Conservation (phyloP, 352 stramenopile species). For the Phytophthora hybrid region DNA sequence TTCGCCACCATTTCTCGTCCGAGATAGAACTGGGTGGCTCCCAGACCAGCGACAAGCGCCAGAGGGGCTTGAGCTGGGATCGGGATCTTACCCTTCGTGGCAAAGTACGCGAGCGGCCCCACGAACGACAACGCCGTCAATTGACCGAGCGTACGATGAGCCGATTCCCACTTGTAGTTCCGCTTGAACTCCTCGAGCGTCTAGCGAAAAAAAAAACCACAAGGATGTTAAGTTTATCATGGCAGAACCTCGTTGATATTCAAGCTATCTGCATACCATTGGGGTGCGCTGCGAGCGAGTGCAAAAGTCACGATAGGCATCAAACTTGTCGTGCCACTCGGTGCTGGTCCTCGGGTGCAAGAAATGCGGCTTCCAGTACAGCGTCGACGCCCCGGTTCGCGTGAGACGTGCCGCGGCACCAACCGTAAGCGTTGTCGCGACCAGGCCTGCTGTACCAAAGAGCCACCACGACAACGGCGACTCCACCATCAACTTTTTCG, state of each 20-base stretch:
- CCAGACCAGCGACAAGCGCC: conserved; percentile 46
- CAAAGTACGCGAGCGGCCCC: conserved; percentile 93
- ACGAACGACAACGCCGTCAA: conserved; percentile 92
- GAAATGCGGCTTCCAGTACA: conserved; percentile 95
- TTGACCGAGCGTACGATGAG: conserved; percentile 95
- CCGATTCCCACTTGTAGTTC: conserved; percentile 93
- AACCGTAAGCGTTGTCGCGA: conserved; percentile 96
- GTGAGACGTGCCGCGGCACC: conserved; percentile 96
- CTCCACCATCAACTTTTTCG: conserved; percentile 47
- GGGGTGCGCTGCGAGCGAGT: conserved; percentile 92
- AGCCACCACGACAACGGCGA: conserved; percentile 92
- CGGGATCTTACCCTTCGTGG: conserved; percentile 73
- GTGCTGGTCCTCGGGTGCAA: conserved; percentile 78
- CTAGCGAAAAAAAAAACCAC: conserved; percentile 39
- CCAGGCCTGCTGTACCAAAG: conserved; percentile 89
- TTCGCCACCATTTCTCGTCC: conserved; percentile 60
- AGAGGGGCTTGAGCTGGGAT: conserved; percentile 57
- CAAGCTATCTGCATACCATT: conserved; percentile 45
- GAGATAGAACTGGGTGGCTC: conserved; percentile 60
- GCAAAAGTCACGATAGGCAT: conserved; percentile 95
- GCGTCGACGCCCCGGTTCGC: conserved; percentile 93
- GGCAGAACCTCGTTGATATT: background rate
- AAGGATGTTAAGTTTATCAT: background rate
- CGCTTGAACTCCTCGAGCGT: conserved; percentile 97
- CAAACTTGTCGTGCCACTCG: conserved; percentile 95